Percentiles rank a stretch among this genome's conserved stretches.
These are phyloP conservation scores for Protoeuglena noctilucae DNA, from an alignment of 139 green algal species.

Conservation along the genomic window DNA sequence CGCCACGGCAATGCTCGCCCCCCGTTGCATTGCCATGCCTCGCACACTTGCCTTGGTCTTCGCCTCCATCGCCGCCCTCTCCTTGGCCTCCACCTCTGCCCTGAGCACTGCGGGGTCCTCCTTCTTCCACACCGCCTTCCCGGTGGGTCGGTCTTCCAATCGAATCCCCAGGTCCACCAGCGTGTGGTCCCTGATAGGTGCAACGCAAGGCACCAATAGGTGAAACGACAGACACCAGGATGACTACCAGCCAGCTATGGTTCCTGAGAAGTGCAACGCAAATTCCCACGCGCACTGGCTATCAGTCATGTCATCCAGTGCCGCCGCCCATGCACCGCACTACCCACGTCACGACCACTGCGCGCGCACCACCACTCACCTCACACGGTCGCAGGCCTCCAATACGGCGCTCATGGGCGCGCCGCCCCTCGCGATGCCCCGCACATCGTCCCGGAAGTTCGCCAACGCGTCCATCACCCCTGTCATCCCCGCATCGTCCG, in stretches of 20 bases:
- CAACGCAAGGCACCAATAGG: no score
- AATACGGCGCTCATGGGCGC: constrained; percentile 27
- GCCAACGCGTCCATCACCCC: constrained; percentile 51
- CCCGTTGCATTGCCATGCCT: no score
- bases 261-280: no score
- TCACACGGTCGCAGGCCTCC: constrained; percentile 46
- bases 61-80: not conserved
- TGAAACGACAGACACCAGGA: no score
- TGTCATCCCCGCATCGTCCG: not conserved
- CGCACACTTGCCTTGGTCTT: constrained; percentile 11
- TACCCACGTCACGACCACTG: no score
- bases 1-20: no score
- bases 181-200: constrained; percentile 58
- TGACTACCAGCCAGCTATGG: no score
- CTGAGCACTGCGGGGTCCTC: constrained; percentile 69
- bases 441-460: constrained; percentile 59
- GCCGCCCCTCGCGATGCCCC: constrained; percentile 10
- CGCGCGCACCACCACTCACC: no score
- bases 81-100: constrained; percentile 26
- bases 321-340: no score
- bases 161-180: constrained; percentile 75
- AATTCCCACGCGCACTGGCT: no score
- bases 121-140: constrained; percentile 72
- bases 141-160: constrained; percentile 73
- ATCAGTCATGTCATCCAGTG: no score